Percentiles rank a stretch among this genome's conserved stretches.
phyloP scores from a whole-genome alignment of 768 basidiomycete species.

The Kwoniella bestiolae region DNA sequence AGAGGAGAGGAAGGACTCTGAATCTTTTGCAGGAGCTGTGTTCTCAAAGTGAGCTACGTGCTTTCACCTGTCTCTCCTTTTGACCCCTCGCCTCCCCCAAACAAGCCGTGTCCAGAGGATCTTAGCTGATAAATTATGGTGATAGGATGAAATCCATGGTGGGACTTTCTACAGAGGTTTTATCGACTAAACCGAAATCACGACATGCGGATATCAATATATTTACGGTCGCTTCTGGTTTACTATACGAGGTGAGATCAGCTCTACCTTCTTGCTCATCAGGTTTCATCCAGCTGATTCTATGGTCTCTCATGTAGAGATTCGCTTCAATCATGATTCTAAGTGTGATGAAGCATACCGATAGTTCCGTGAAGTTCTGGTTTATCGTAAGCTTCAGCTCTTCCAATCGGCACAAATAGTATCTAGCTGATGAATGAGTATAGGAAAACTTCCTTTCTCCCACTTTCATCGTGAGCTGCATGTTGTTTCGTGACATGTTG shows the following conservation, averaged over 20 bases:
- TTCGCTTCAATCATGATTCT: slow-evolving; percentile 98
- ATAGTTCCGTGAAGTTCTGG: slow-evolving; percentile 97
- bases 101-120: no score
- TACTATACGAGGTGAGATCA: slow-evolving; percentile 84
- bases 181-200: slow-evolving; percentile 33
- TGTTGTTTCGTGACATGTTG: no score
- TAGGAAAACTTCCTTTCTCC: slow-evolving; percentile 93
- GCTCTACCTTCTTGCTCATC: no score
- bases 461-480: slow-evolving; percentile 82
- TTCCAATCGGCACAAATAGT: not conserved
- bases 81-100: no score
- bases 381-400: slow-evolving; percentile 68
- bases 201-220: slow-evolving; percentile 92
- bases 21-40: slow-evolving; percentile 25
- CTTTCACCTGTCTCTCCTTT: no score
- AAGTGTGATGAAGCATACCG: slow-evolving; percentile 91
- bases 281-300: slow-evolving; percentile 1
- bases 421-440: slow-evolving; percentile 11
- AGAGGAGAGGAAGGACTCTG: slow-evolving; percentile 5
- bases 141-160: slow-evolving; percentile 46
- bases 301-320: slow-evolving; percentile 64
- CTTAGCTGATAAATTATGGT: not conserved
- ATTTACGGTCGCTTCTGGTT: slow-evolving; percentile 96
- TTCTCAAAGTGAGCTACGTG: slow-evolving; percentile 26
- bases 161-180: slow-evolving; percentile 30